Conservation (phyloP, 352 stramenopile genomes). For the Pythium dissotocum region DNA sequence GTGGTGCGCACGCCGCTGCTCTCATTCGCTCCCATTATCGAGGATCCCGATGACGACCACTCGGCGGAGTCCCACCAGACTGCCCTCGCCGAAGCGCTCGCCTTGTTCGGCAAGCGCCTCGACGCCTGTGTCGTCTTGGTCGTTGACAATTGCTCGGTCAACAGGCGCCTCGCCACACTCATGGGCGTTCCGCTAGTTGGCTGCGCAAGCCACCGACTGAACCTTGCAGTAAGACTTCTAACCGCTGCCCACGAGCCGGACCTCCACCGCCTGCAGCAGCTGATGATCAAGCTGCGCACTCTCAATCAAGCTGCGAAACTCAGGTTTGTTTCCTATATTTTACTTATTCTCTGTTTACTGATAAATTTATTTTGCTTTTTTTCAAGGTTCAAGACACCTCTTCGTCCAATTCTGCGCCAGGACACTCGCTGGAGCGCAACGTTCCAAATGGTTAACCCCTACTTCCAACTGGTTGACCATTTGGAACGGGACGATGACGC, state of each 20-base stretch:
- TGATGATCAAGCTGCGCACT: constrained; percentile 13
- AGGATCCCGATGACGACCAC: constrained; percentile 12
- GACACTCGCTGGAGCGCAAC: constrained; percentile 21
- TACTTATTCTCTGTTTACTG: too few species aligned
- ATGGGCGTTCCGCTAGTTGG: constrained; percentile 16
- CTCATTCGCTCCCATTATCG: constrained; percentile 11
- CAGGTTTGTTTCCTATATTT: not conserved
- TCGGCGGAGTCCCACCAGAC: constrained; percentile 5
- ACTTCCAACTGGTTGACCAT: constrained; percentile 11
- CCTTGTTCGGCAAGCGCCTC: constrained; percentile 3
- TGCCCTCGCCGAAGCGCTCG: not conserved
- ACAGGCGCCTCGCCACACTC: constrained; percentile 1
- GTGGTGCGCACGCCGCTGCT: constrained; percentile 14
- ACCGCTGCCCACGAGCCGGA: not conserved
- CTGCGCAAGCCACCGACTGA: constrained; percentile 11
- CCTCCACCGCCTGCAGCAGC: not conserved
- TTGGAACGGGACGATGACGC: constrained; percentile 14
- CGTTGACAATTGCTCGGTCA: constrained; percentile 10
- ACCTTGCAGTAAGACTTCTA: not conserved
- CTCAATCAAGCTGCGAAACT: constrained; percentile 6
- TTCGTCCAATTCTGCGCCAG: constrained; percentile 13
- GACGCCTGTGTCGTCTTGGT: not conserved
- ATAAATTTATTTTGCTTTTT: too few species aligned
- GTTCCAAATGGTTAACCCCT: constrained; percentile 13
- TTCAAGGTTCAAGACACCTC: constrained; percentile 13